phyloP scores from a whole-genome alignment of 805 yeast species.

The Hanseniaspora guilliermondii region DNA sequence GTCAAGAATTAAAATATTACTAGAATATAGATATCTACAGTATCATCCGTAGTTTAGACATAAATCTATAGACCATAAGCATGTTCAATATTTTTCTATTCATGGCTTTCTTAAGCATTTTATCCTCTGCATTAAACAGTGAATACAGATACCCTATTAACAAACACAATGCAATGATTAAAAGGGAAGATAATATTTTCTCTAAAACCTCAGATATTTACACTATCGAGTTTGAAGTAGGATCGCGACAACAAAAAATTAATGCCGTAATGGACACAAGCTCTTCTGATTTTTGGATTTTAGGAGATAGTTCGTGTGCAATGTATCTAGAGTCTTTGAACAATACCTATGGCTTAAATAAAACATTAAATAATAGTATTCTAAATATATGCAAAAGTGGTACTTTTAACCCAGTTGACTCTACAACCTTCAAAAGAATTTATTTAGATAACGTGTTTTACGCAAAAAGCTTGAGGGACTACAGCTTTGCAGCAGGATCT shows the following conservation, averaged over 20 bases:
- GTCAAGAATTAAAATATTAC: no score
- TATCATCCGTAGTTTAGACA: no score
- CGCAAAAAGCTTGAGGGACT: background rate
- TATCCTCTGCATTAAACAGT: background rate
- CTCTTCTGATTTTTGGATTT: slow-evolving; percentile 26
- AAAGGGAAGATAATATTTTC: background rate
- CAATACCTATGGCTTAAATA: background rate
- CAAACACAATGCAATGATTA: background rate
- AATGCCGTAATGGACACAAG: slow-evolving; percentile 58
- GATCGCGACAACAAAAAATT: slow-evolving; percentile 31
- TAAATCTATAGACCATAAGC: no score
- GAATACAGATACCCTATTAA: background rate
- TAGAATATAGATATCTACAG: no score
- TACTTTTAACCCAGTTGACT: background rate
- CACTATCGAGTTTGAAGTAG: background rate
- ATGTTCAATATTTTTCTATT: background rate
- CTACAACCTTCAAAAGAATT: background rate
- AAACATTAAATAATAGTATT: background rate
- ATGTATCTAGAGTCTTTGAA: background rate
- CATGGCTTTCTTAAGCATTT: background rate
- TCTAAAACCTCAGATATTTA: background rate
- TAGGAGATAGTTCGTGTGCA: background rate
- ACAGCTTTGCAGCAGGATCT: background rate
- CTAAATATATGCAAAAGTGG: background rate
- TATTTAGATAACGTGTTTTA: background rate